Conservation (phyloP, 176 grass and related monocot genomes). For the Avena sativa region DNA sequence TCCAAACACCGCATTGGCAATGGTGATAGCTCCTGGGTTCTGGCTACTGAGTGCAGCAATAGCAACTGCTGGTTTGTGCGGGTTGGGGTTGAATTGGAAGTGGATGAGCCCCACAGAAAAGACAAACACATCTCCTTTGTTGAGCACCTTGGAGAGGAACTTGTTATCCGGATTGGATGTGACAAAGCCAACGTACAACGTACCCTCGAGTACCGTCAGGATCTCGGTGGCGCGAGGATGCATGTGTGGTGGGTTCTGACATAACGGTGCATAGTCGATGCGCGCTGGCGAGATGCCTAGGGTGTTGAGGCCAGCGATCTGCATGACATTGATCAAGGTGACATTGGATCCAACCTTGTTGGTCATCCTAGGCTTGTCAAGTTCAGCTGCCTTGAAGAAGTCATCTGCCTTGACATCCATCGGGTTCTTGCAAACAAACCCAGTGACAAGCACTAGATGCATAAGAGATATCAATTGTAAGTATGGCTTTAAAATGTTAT, state of each 20-base stretch:
- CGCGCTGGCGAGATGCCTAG: background rate
- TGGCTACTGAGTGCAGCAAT: background rate
- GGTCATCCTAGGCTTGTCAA: slow-evolving; percentile 5
- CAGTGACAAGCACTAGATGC: background rate
- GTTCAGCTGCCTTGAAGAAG: background rate
- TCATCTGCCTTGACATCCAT: background rate
- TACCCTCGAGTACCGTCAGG: background rate
- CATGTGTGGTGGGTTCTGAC: background rate
- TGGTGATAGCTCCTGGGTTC: background rate
- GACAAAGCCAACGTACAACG: background rate
- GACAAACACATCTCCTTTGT: background rate
- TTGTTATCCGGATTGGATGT: background rate
- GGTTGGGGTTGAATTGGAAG: background rate
- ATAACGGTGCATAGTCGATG: background rate
- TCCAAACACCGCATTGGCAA: background rate
- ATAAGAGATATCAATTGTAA: background rate
- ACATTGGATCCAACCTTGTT: background rate
- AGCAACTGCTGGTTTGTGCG: background rate
- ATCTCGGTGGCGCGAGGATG: background rate
- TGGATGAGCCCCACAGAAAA: background rate
- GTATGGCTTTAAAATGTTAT: background rate
- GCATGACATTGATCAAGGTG: background rate
- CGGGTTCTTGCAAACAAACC: background rate
- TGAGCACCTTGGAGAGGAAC: background rate
- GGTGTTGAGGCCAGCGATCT: background rate